Conservation (phyloP, 148 eudicot genomes). For the Bassia scoparia region DNA sequence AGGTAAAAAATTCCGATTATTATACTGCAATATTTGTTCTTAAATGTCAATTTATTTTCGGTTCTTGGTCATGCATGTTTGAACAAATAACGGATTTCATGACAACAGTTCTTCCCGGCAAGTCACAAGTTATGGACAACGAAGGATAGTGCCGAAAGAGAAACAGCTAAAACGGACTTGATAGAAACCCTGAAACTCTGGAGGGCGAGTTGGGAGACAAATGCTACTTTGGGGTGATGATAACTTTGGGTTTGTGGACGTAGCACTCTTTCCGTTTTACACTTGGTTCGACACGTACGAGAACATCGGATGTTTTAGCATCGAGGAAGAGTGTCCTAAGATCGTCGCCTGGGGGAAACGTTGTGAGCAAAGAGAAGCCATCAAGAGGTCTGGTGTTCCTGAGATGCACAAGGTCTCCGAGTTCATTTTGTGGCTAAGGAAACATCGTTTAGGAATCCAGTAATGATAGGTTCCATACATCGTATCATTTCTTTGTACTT, state of each 20-base stretch:
- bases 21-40: too few relatives aligned
- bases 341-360: constrained; percentile 41
- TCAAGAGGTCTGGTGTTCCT: constrained; percentile 30
- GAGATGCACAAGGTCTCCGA: constrained; percentile 28
- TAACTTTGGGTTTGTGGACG: constrained; percentile 28
- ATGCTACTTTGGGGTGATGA: constrained; percentile 35
- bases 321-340: constrained; percentile 41
- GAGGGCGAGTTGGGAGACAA: constrained; percentile 36
- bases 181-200: constrained; percentile 22
- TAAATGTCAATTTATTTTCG: too few relatives aligned
- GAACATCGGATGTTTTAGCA: constrained; percentile 27
- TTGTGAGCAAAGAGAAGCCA: constrained; percentile 32
- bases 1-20: constrained; percentile 19
- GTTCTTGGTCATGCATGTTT: too few relatives aligned
- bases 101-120: constrained; percentile 18
- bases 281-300: constrained; percentile 37
- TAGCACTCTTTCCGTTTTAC: constrained; percentile 29
- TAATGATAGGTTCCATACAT: too few relatives aligned
- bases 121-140: constrained; percentile 16
- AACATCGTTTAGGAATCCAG: not conserved
- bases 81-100: not conserved
- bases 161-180: constrained; percentile 26
- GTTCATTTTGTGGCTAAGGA: constrained; percentile 17
- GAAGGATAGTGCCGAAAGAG: constrained; percentile 7
- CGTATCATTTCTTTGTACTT: too few relatives aligned